Evolutionary conservation across 306 rosid genomes (phyloP).

Genomic region (Trichosanthes cucumerina): DNA sequence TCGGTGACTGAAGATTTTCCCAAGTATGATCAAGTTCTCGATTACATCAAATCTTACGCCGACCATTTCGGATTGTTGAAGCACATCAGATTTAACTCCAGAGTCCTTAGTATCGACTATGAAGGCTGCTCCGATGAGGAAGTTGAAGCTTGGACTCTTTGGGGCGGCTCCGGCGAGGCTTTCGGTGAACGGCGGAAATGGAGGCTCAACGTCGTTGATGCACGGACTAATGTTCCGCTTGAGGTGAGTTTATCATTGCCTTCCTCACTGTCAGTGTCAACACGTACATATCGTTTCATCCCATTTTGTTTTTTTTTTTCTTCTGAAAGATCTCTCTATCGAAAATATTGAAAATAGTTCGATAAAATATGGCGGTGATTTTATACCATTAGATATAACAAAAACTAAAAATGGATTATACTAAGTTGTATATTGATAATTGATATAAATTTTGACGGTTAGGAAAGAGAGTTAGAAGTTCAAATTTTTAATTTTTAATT

Average conservation of each 20-base stretch:
- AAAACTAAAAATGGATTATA: no score
- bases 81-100: constrained; percentile 16
- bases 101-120: constrained; percentile 6
- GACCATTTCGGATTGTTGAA: constrained; percentile 14
- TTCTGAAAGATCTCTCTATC: no score
- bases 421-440: no score
- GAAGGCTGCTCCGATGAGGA: not conserved
- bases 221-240: constrained; percentile 7
- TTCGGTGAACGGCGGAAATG: constrained; percentile 35
- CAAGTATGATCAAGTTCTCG: constrained; percentile 7
- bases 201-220: constrained; percentile 25
- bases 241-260: constrained; percentile 14
- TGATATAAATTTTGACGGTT: no score
- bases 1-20: constrained; percentile 14
- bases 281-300: no score
- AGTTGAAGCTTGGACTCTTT: not conserved
- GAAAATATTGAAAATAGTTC: no score
- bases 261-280: not conserved
- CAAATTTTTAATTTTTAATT: no score
- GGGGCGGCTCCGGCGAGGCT: constrained; percentile 45
- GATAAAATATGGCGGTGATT: no score
- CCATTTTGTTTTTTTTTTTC: not conserved
- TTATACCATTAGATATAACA: no score
- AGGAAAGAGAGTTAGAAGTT: no score
- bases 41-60: constrained; percentile 16